A percentile compares a stretch with the other conserved stretches of the same genome.
Conservation (phyloP, 495 filamentous ascomycete genomes). For the Podospora tetraspora region DNA sequence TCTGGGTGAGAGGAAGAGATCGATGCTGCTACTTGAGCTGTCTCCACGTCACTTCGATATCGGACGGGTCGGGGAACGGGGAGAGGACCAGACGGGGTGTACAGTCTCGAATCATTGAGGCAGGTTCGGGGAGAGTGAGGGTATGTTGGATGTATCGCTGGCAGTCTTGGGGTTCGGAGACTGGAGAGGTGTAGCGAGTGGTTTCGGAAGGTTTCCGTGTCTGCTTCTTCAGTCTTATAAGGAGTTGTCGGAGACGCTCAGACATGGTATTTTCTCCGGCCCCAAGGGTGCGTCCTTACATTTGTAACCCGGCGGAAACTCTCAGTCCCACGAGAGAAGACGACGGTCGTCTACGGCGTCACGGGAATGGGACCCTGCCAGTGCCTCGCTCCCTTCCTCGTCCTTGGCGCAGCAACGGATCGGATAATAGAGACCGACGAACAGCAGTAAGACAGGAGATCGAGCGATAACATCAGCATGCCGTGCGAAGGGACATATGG, state of each 20-base stretch:
- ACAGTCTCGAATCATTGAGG: conserved; percentile 10
- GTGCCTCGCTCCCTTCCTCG: neutral
- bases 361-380: neutral
- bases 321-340: neutral
- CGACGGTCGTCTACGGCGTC: neutral
- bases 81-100: neutral
- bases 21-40: neutral
- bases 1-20: neutral
- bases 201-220: neutral
- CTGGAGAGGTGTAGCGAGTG: neutral
- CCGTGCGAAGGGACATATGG: neutral
- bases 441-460: neutral
- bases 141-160: neutral
- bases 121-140: neutral
- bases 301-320: neutral
- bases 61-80: conserved; percentile 9
- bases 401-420: neutral
- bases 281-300: neutral
- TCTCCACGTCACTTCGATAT: conserved; percentile 1
- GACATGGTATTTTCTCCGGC: neutral
- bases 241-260: neutral
- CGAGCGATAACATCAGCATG: neutral
- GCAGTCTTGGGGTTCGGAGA: neutral
- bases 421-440: neutral
- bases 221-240: neutral